Percentiles rank a stretch among this genome's conserved stretches.
Evolutionary conservation across 768 basidiomycete genomes (phyloP).

Genomic region (Pulveroboletus sp.): DNA sequence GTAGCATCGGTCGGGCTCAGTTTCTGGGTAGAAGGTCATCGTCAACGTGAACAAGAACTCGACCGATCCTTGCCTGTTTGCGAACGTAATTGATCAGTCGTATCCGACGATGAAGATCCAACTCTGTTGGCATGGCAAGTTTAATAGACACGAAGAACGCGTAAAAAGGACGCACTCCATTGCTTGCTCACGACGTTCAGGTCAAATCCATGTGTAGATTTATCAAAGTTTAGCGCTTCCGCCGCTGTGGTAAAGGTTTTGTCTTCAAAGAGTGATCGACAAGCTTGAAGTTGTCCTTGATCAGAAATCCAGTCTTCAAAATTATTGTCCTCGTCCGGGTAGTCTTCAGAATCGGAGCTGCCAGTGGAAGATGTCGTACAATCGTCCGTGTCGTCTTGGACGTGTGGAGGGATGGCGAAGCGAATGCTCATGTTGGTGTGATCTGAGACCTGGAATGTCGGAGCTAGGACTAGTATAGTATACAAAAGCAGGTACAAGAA

Average conservation of each 20-base stretch:
- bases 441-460: background rate
- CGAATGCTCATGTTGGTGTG: constrained; percentile 29
- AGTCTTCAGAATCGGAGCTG: constrained; percentile 24
- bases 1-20: constrained; percentile 42
- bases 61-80: constrained; percentile 49
- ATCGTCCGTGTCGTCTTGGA: constrained; percentile 10
- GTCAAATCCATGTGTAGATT: constrained; percentile 57
- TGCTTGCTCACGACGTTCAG: constrained; percentile 47
- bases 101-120: constrained; percentile 79
- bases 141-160: background rate
- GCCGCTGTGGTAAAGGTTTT: constrained; percentile 54
- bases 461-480: background rate
- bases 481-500: background rate
- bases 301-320: constrained; percentile 85
- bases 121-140: constrained; percentile 36
- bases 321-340: constrained; percentile 50
- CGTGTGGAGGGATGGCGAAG: constrained; percentile 15
- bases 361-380: constrained; percentile 17
- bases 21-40: constrained; percentile 42
- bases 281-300: constrained; percentile 49
- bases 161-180: constrained; percentile 47
- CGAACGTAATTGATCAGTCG: constrained; percentile 87
- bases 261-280: constrained; percentile 76
- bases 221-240: constrained; percentile 64
- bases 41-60: background rate